Percentiles rank a stretch among this genome's conserved stretches.
These are phyloP conservation scores for Mucor irregularis DNA, from an alignment of 371 early-diverging fungal genomes.

Conservation along the genomic window DNA sequence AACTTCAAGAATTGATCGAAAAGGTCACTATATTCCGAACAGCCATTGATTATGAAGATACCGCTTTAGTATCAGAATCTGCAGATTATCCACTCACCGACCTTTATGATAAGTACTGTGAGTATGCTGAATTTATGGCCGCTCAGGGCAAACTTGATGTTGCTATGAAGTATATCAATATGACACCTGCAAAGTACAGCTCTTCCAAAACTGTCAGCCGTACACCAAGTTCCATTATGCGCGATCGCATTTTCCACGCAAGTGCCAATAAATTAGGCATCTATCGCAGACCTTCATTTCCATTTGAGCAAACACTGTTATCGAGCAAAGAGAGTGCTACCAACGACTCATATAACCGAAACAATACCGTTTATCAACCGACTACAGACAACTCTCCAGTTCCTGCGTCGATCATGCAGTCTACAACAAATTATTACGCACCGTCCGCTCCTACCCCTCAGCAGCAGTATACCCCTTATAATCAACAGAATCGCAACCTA, in stretches of 20 bases:
- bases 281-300: slow-evolving; percentile 58
- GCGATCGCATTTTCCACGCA: slow-evolving; percentile 73
- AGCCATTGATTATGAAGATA: slow-evolving; percentile 74
- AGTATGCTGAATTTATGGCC: slow-evolving; percentile 80
- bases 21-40: slow-evolving; percentile 88
- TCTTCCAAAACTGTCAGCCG: slow-evolving; percentile 42
- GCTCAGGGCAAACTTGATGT: slow-evolving; percentile 72
- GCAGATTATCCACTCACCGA: slow-evolving; percentile 57
- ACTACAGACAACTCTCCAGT: slow-evolving; percentile 7
- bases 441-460: not conserved
- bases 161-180: slow-evolving; percentile 74
- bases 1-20: slow-evolving; percentile 81
- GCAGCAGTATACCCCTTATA: no score
- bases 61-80: slow-evolving; percentile 43
- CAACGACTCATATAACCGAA: slow-evolving; percentile 24
- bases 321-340: not conserved
- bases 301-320: slow-evolving; percentile 52
- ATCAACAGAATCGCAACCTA: no score
- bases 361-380: no score
- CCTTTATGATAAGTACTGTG: slow-evolving; percentile 80
- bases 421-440: not conserved
- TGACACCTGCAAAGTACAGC: slow-evolving; percentile 63
- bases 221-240: slow-evolving; percentile 71
- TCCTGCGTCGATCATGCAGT: not conserved
- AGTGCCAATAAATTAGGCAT: slow-evolving; percentile 45